phyloP scores from a whole-genome alignment of 2,329 filamentous ascomycete genomes.

The Colletotrichum destructivum region DNA sequence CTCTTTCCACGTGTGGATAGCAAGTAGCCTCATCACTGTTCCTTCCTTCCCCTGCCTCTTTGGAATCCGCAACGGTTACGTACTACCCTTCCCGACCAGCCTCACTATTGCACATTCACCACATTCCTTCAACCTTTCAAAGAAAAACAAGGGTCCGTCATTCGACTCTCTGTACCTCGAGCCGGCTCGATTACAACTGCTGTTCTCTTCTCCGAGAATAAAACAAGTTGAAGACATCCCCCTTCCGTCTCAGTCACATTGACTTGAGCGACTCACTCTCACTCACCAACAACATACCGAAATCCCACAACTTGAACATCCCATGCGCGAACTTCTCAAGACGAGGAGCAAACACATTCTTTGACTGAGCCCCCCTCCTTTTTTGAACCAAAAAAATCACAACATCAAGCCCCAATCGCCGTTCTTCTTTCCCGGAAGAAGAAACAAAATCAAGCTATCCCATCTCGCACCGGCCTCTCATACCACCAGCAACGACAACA shows the following conservation, averaged over 20 bases:
- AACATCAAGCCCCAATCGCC: constrained; percentile 21
- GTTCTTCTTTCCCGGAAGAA: constrained; percentile 9
- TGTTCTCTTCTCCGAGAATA: constrained; percentile 23
- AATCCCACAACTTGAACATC: constrained; percentile 5
- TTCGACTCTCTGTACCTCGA: constrained; percentile 26
- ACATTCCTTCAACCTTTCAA: constrained; percentile 37
- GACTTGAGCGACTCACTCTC: constrained; percentile 39
- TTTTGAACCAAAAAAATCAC: not conserved
- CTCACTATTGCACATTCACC: constrained; percentile 34
- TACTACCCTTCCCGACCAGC: constrained; percentile 35
- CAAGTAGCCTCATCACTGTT: constrained; percentile 22
- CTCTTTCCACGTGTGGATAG: constrained; percentile 20
- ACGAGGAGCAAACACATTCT: constrained; percentile 38
- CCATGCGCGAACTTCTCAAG: constrained; percentile 14
- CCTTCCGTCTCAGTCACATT: constrained; percentile 37
- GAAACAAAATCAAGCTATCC: constrained; percentile 1
- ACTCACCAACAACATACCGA: constrained; percentile 29
- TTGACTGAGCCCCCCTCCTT: not conserved
- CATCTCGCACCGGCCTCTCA: constrained; percentile 13
- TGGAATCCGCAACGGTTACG: constrained; percentile 32
- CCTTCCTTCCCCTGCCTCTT: constrained; percentile 42
- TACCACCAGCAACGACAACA: constrained; percentile 44
- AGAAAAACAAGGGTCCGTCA: constrained; percentile 16
- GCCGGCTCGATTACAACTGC: constrained; percentile 18
- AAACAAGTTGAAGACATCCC: constrained; percentile 26